Conservation (phyloP, 139 green algal species). For the Haematococcus lacustris region DNA sequence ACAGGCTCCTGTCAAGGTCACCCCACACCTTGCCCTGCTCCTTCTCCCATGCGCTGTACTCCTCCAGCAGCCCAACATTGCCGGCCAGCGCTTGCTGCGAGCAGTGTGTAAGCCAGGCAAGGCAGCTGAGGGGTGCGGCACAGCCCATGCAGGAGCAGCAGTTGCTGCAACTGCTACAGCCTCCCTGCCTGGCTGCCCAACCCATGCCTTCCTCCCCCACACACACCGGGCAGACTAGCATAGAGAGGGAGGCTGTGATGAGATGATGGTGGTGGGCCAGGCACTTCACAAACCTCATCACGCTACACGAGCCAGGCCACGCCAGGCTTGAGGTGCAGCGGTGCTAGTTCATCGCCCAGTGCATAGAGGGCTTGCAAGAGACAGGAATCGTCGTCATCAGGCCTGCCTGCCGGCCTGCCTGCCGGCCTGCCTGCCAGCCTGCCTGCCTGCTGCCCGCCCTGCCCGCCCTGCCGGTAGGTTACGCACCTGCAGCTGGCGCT, state of each 20-base stretch:
- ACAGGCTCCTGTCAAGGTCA: not conserved
- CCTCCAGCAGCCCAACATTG: conserved; percentile 29
- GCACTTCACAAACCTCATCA: too few species aligned
- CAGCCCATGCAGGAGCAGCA: conserved; percentile 53
- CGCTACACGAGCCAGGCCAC: too few species aligned
- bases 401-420: conserved; percentile 33
- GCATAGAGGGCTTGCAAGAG: too few species aligned
- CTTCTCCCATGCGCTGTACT: conserved; percentile 60
- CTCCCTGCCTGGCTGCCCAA: conserved; percentile 38
- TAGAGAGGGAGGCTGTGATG: too few species aligned
- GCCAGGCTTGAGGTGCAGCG: too few species aligned
- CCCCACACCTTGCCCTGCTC: conserved; percentile 30
- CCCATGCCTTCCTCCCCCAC: not conserved
- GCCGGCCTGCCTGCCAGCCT: conserved; percentile 57
- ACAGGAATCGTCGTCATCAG: too few species aligned
- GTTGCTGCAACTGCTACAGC: conserved; percentile 51
- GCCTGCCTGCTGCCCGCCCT: conserved; percentile 47
- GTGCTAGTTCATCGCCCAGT: conserved; percentile 48
- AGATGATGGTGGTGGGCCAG: too few species aligned
- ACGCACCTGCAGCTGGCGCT: conserved; percentile 53
- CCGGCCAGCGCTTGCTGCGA: conserved; percentile 40
- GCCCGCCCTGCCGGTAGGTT: conserved; percentile 29
- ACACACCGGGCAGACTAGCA: too few species aligned
- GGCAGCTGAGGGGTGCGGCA: too few species aligned
- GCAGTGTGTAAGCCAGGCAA: too few species aligned